Percentiles rank a stretch among this genome's conserved stretches.
phyloP scores from a whole-genome alignment of 129 eudicot genomes.

The sunflower (Helianthus annuus) region DNA sequence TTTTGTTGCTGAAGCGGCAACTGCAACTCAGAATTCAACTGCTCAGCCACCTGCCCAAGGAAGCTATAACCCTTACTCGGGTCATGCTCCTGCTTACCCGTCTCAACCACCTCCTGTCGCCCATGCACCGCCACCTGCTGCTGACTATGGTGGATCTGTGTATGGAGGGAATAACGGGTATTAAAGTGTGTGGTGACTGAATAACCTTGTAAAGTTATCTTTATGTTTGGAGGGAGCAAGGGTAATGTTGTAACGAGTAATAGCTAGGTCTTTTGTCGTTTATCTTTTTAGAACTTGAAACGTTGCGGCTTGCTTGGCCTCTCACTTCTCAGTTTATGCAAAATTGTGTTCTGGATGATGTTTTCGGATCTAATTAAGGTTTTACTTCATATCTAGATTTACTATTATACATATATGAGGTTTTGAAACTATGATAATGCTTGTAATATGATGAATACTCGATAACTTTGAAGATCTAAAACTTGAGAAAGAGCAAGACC shows the following conservation, averaged over 20 bases:
- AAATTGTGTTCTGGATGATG: background rate
- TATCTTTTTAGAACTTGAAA: background rate
- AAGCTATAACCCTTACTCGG: constrained; percentile 62
- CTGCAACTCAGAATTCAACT: constrained; percentile 46
- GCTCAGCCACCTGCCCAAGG: constrained; percentile 62
- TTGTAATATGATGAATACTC: too few relatives aligned
- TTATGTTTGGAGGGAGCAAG: constrained; percentile 7
- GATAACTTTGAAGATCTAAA: too few relatives aligned
- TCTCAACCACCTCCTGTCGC: constrained; percentile 45
- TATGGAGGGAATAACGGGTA: constrained; percentile 81
- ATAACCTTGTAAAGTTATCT: constrained; percentile 4
- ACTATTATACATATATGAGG: background rate
- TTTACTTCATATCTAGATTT: background rate
- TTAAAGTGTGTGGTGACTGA: constrained; percentile 31
- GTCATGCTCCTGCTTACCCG: constrained; percentile 33
- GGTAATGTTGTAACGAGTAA: constrained; percentile 34
- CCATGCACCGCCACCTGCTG: constrained; percentile 47
- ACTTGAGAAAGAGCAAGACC: too few relatives aligned
- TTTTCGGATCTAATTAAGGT: background rate
- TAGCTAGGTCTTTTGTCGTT: constrained; percentile 1
- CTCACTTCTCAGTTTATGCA: background rate
- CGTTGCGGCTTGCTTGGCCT: background rate
- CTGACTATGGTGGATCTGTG: constrained; percentile 59
- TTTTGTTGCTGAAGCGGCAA: constrained; percentile 76
- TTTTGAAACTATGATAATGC: too few relatives aligned